These are phyloP conservation scores for Auricularia heimuer DNA, from an alignment of 768 basidiomycete species.

Conservation along the genomic window DNA sequence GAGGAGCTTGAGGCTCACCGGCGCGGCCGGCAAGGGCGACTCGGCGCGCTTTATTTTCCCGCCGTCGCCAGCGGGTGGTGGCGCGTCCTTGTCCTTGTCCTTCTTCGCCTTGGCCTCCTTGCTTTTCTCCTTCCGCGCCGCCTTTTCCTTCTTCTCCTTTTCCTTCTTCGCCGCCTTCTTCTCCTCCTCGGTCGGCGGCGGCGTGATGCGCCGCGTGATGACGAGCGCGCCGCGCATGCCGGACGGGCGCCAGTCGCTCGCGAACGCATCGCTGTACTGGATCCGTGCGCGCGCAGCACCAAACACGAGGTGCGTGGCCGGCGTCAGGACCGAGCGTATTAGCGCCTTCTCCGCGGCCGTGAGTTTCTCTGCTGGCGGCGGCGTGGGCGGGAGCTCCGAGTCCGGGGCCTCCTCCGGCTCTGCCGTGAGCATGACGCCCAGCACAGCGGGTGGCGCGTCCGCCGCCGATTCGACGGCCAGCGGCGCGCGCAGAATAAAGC, in stretches of 20 bases:
- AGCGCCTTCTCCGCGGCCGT: not conserved
- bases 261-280: not conserved
- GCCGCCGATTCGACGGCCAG: not conserved
- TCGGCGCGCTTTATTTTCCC: not conserved
- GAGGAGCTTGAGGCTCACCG: not conserved
- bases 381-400: not conserved
- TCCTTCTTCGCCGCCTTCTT: not conserved
- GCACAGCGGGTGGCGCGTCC: no score
- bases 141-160: not conserved
- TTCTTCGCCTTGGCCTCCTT: not conserved
- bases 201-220: not conserved
- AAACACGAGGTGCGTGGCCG: not conserved
- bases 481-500: not conserved
- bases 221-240: not conserved
- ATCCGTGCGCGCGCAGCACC: not conserved
- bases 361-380: not conserved
- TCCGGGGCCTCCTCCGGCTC: no score
- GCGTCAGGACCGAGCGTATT: not conserved
- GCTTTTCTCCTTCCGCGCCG: not conserved
- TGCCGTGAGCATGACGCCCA: no score
- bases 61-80: not conserved
- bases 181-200: not conserved
- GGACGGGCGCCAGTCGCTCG: not conserved
- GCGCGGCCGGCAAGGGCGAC: not conserved
- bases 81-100: not conserved